Percentiles rank a stretch among this genome's conserved stretches.
These are phyloP conservation scores for Fragaria iinumae DNA, from an alignment of 306 rosid species.

Conservation along the genomic window DNA sequence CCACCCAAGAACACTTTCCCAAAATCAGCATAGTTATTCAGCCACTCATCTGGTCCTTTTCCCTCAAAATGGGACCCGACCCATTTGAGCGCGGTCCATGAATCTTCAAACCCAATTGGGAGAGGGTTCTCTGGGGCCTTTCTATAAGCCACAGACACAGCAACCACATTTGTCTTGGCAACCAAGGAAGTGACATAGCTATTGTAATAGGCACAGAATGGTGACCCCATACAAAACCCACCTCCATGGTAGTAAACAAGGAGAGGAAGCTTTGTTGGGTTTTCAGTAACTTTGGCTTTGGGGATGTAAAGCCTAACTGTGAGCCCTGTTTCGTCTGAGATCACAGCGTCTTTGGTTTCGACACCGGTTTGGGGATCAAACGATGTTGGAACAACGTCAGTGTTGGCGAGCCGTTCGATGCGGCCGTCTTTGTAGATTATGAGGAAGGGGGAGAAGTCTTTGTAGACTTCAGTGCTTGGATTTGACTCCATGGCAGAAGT, in stretches of 20 bases:
- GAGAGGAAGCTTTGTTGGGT: constrained; percentile 55
- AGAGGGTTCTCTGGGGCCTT: constrained; percentile 72
- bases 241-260: constrained; percentile 73
- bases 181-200: constrained; percentile 35
- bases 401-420: constrained; percentile 40
- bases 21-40: constrained; percentile 46
- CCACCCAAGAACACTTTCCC: constrained; percentile 50
- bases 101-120: constrained; percentile 55
- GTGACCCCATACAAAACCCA: constrained; percentile 56
- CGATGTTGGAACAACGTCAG: constrained; percentile 38
- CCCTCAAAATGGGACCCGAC: constrained; percentile 47
- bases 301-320: constrained; percentile 61
- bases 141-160: constrained; percentile 64
- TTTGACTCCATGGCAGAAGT: constrained; percentile 34
- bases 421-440: constrained; percentile 65
- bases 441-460: constrained; percentile 48
- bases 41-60: constrained; percentile 55
- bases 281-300: constrained; percentile 4
- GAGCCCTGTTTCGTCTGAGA: constrained; percentile 47
- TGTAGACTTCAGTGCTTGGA: constrained; percentile 22
- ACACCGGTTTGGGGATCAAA: constrained; percentile 52
- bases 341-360: constrained; percentile 57
- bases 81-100: constrained; percentile 62
- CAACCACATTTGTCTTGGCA: constrained; percentile 40
- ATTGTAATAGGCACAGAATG: constrained; percentile 53